phyloP scores from a whole-genome alignment of 441 rosid genomes.

The Jatropha podagrica region DNA sequence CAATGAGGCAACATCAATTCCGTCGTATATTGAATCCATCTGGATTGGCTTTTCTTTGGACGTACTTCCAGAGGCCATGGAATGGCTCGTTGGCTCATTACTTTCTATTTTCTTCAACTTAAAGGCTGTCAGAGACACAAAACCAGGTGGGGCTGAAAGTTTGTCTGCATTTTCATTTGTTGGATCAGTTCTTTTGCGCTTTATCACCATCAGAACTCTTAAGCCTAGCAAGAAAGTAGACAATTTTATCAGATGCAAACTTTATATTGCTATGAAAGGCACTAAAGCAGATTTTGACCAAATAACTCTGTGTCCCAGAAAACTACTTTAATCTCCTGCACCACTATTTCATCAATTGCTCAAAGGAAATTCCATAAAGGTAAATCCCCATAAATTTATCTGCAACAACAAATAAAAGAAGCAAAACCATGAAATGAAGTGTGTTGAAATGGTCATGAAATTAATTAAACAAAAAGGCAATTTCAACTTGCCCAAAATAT shows the following conservation, averaged over 20 bases:
- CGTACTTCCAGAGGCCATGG: slow-evolving; percentile 14
- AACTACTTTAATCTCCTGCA: slow-evolving; percentile 8
- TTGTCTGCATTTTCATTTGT: slow-evolving; percentile 21
- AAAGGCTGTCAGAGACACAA: slow-evolving; percentile 49
- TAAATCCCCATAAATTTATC: neutral
- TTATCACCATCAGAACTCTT: slow-evolving; percentile 33
- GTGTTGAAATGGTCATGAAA: neutral
- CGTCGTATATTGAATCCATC: slow-evolving; percentile 13
- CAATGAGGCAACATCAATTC: slow-evolving; percentile 32
- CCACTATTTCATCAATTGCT: neutral
- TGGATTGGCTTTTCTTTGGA: slow-evolving; percentile 26
- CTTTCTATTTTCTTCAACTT: slow-evolving; percentile 38
- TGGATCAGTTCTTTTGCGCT: slow-evolving; percentile 19
- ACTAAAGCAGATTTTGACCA: neutral
- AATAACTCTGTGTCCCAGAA: neutral
- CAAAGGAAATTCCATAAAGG: neutral
- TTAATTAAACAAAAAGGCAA: neutral
- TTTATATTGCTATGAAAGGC: neutral
- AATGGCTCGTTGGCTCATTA: slow-evolving; percentile 23
- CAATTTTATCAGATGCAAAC: neutral
- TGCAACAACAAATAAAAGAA: neutral
- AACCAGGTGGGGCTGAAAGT: slow-evolving; percentile 48
- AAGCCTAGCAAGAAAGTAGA: neutral
- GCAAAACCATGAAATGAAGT: neutral
- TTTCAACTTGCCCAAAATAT: neutral